Conservation (phyloP, 371 early-diverging fungal species). For the Umbelopsis sp. region DNA sequence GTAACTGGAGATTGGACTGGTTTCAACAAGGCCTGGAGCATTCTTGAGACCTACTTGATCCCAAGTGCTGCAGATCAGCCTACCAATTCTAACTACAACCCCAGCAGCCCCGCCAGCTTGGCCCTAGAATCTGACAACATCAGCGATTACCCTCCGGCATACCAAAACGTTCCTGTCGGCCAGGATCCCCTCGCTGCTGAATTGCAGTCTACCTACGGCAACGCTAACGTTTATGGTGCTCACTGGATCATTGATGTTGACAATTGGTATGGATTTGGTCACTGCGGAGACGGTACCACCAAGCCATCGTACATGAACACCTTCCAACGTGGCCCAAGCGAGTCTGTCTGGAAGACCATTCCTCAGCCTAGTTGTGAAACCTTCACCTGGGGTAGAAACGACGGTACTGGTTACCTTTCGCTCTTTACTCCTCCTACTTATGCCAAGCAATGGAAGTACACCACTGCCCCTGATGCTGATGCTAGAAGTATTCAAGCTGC, state of each 20-base stretch:
- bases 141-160: neutral
- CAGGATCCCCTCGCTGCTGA: neutral
- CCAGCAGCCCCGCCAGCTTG: neutral
- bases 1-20: slow-evolving; percentile 1
- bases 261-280: slow-evolving; percentile 1
- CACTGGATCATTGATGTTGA: neutral
- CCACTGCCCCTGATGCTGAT: neutral
- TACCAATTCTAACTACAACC: neutral
- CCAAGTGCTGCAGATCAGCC: slow-evolving; percentile 1
- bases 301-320: neutral
- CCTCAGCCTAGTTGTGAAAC: neutral
- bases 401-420: neutral
- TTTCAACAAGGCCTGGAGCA: neutral
- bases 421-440: neutral
- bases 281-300: neutral
- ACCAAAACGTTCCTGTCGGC: neutral
- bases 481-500: neutral
- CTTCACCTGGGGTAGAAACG: neutral
- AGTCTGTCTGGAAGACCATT: neutral
- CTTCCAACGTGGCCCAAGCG: neutral
- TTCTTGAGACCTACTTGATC: neutral
- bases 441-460: neutral
- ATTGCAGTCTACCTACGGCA: neutral
- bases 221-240: neutral
- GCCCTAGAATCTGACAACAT: neutral